Conservation (phyloP, 345 rosid species). For the Salix suchowensis region DNA sequence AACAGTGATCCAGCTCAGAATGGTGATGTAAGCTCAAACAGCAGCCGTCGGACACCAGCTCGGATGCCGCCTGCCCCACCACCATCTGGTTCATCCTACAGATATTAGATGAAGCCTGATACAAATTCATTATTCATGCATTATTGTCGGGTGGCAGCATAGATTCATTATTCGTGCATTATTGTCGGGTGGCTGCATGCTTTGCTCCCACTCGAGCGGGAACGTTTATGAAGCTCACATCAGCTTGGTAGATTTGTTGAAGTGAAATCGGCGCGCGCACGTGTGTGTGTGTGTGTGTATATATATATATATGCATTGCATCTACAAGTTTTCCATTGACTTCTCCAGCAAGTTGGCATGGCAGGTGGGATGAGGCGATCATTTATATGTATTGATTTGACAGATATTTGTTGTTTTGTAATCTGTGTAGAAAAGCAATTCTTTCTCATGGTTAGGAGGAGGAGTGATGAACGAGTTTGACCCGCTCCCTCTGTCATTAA, state of each 20-base stretch:
- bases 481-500: neutral
- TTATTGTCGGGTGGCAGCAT: conserved; percentile 4
- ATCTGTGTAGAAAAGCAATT: neutral
- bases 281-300: too few species aligned
- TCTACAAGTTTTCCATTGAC: conserved; percentile 2
- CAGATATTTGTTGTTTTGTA: conserved; percentile 3
- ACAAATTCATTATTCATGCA: conserved; percentile 19
- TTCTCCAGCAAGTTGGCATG: neutral
- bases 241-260: conserved; percentile 5
- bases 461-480: neutral
- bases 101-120: conserved; percentile 10
- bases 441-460: neutral
- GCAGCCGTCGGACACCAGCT: conserved; percentile 72
- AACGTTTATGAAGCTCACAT: conserved; percentile 9
- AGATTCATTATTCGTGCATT: conserved; percentile 5
- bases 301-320: conserved; percentile 12
- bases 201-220: neutral
- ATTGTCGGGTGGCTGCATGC: conserved; percentile 1
- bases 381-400: neutral
- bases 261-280: conserved; percentile 8
- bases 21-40: conserved; percentile 55
- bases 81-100: conserved; percentile 34
- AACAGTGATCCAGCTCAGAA: conserved; percentile 46
- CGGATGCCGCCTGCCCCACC: conserved; percentile 93
- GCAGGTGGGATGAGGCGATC: neutral